Conservation (phyloP, 148 eudicot genomes). For the Vaccinium vitisidaea region DNA sequence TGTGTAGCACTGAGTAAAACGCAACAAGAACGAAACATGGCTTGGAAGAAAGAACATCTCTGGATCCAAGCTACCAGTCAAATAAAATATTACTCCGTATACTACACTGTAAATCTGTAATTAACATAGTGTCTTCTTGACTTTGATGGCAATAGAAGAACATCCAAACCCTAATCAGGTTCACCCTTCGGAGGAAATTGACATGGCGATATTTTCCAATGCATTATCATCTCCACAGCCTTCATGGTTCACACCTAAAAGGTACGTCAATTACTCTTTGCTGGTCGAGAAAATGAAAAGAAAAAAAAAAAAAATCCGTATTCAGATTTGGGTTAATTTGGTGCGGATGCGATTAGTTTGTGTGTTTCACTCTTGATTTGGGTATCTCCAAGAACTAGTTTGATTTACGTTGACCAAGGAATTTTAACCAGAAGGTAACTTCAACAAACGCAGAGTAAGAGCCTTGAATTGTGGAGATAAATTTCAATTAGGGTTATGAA, state of each 20-base stretch:
- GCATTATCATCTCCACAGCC: conserved; percentile 35
- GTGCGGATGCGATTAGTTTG: background rate
- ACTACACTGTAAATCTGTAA: background rate
- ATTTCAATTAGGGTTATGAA: background rate
- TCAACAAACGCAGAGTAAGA: background rate
- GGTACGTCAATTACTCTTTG: conserved; percentile 32
- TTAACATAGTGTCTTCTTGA: background rate
- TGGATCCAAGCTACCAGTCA: conserved; percentile 11
- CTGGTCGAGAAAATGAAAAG: background rate
- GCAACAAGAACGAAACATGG: background rate
- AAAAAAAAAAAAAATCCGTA: too few relatives aligned
- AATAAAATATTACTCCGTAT: background rate
- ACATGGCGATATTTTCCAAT: conserved; percentile 27
- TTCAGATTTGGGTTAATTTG: background rate
- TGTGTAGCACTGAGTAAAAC: too few relatives aligned
- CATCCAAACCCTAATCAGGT: conserved; percentile 22
- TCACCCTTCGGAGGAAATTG: conserved; percentile 28
- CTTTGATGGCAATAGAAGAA: conserved; percentile 16
- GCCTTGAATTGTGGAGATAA: background rate
- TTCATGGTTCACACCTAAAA: conserved; percentile 80
- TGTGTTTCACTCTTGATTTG: background rate
- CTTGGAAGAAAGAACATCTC: background rate
- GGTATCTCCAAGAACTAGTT: background rate
- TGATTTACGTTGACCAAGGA: background rate
- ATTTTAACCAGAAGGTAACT: background rate